Conservation (phyloP, 2,329 filamentous ascomycete species). For the Pseudofabraea citricarpa region DNA sequence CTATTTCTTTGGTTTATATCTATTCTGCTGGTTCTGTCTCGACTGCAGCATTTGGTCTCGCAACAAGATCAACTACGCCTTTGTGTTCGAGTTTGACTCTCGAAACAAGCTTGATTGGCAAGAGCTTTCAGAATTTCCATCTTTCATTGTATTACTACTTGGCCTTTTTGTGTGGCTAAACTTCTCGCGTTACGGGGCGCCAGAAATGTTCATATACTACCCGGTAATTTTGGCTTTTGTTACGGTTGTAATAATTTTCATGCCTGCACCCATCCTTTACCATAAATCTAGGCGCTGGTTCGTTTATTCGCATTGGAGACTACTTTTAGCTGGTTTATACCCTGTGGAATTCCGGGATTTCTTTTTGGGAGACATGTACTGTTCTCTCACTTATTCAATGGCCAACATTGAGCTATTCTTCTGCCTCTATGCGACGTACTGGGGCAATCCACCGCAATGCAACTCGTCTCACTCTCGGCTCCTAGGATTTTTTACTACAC, state of each 20-base stretch:
- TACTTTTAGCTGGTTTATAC: constrained; percentile 80
- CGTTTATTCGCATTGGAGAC: constrained; percentile 82
- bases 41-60: constrained; percentile 78
- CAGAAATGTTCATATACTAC: constrained; percentile 76
- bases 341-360: constrained; percentile 97
- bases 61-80: constrained; percentile 90
- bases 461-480: constrained; percentile 81
- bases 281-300: constrained; percentile 80
- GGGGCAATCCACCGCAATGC: constrained; percentile 70
- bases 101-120: constrained; percentile 86
- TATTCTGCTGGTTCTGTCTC: constrained; percentile 80
- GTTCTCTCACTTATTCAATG: constrained; percentile 86
- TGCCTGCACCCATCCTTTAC: constrained; percentile 71
- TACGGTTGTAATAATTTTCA: constrained; percentile 63
- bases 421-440: constrained; percentile 79
- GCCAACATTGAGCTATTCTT: constrained; percentile 94
- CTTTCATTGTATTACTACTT: constrained; percentile 72
- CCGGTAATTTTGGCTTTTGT: constrained; percentile 74
- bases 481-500: constrained; percentile 76
- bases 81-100: constrained; percentile 94
- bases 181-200: constrained; percentile 64
- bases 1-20: constrained; percentile 77
- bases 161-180: constrained; percentile 87
- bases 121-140: constrained; percentile 79
- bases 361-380: constrained; percentile 96